Conservation (phyloP, 768 basidiomycete species). For the Mycena filopes region DNA sequence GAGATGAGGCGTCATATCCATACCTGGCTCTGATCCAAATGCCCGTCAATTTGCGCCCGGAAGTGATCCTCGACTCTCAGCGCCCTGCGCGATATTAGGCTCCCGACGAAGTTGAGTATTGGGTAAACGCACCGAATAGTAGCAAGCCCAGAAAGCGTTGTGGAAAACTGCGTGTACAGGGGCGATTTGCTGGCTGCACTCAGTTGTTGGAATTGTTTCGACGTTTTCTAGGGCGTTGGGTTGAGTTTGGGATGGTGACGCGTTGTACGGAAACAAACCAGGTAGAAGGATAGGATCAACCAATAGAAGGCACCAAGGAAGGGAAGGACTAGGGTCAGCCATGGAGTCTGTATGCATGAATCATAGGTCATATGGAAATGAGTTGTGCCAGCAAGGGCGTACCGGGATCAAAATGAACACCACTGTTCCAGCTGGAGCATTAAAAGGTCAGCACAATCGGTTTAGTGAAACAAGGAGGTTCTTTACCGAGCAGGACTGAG, state of each 20-base stretch:
- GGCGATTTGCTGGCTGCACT: slow-evolving; percentile 15
- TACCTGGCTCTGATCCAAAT: slow-evolving; percentile 10
- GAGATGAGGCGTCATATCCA: background rate
- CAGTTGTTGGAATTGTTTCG: slow-evolving; percentile 17
- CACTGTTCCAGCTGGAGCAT: background rate
- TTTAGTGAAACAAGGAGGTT: background rate
- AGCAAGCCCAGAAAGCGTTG: slow-evolving; percentile 6
- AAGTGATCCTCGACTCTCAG: background rate
- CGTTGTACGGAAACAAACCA: background rate
- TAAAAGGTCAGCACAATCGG: background rate
- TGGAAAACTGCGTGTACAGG: slow-evolving; percentile 12
- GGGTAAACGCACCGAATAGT: slow-evolving; percentile 2
- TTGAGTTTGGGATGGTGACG: no score
- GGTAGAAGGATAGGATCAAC: slow-evolving; percentile 12
- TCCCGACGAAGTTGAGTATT: background rate
- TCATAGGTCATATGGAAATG: background rate
- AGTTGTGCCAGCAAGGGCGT: background rate
- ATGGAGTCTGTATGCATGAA: slow-evolving; percentile 1
- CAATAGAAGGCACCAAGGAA: slow-evolving; percentile 9
- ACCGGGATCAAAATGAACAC: slow-evolving; percentile 13
- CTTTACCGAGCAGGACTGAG: background rate
- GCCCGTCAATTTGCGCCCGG: background rate
- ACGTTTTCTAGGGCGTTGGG: slow-evolving; percentile 5
- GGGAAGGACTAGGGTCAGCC: slow-evolving; percentile 7
- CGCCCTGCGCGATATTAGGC: background rate